Conservation (phyloP, 768 basidiomycete genomes). For the Pulveroboletus sp. region DNA sequence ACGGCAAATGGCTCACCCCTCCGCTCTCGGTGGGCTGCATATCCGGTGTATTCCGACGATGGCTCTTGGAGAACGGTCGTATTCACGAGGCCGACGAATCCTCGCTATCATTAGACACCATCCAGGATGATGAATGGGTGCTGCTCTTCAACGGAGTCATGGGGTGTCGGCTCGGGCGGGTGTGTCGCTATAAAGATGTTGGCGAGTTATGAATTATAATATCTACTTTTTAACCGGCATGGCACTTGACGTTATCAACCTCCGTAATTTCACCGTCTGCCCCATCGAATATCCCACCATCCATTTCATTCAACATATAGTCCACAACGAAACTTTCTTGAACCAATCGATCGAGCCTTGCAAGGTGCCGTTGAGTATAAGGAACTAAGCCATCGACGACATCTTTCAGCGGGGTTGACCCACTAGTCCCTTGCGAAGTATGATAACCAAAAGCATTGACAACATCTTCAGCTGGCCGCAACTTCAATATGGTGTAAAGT, state of each 20-base stretch:
- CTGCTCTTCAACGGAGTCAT: slow-evolving; percentile 71
- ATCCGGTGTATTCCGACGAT: slow-evolving; percentile 66
- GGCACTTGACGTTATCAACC: slow-evolving; percentile 23
- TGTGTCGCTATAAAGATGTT: slow-evolving; percentile 2
- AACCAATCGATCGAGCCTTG: slow-evolving; percentile 79
- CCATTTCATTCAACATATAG: slow-evolving; percentile 85
- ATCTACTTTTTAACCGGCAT: slow-evolving; percentile 18
- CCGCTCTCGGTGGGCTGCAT: slow-evolving; percentile 60
- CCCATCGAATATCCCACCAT: slow-evolving; percentile 65
- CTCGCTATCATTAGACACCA: slow-evolving; percentile 39
- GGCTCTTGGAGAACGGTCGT: slow-evolving; percentile 58
- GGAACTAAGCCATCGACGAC: slow-evolving; percentile 85
- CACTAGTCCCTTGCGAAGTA: slow-evolving; percentile 11
- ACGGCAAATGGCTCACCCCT: slow-evolving; percentile 64
- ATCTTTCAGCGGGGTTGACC: slow-evolving; percentile 51
- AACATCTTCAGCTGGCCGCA: slow-evolving; percentile 73
- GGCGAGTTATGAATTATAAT: background rate
- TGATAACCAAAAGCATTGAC: slow-evolving; percentile 53
- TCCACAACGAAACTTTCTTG: slow-evolving; percentile 97
- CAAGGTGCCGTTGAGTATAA: slow-evolving; percentile 91
- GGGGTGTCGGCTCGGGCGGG: slow-evolving; percentile 59
- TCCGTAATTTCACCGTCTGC: slow-evolving; percentile 46
- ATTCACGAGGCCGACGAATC: slow-evolving; percentile 50
- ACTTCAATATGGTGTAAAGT: slow-evolving; percentile 76
- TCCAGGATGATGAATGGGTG: slow-evolving; percentile 59